Evolutionary conservation across 352 stramenopile species (phyloP).

Genomic region (Phytophthora cactorum): DNA sequence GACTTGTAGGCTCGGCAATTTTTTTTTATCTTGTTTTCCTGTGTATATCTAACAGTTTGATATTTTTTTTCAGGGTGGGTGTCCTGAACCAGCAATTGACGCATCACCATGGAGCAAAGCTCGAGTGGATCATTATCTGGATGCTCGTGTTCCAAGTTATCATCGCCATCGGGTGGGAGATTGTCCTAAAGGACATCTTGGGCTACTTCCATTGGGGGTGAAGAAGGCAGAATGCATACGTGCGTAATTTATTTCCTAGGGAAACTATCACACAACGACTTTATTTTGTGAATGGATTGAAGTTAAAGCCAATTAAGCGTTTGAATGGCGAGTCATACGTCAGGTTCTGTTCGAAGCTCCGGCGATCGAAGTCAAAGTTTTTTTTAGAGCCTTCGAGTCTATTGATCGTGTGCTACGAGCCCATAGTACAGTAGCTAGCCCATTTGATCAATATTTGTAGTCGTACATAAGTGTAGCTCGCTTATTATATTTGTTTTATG

Average conservation of each 20-base stretch:
- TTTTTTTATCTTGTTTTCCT: not conserved
- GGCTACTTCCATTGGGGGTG: slow-evolving; percentile 62
- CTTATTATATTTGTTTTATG: no score
- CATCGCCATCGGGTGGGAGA: slow-evolving; percentile 85
- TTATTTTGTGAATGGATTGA: no score
- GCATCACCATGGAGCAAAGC: slow-evolving; percentile 85
- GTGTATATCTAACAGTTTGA: slow-evolving; percentile 10
- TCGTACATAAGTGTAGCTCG: no score
- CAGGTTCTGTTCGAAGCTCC: no score
- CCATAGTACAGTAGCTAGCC: no score
- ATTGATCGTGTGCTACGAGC: no score
- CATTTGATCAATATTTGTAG: no score
- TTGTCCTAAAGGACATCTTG: slow-evolving; percentile 82
- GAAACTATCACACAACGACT: no score
- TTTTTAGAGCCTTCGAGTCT: no score
- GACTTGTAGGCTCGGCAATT: slow-evolving; percentile 73
- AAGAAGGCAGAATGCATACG: not conserved
- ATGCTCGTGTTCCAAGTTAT: slow-evolving; percentile 90
- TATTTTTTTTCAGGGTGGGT: slow-evolving; percentile 65
- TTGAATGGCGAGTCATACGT: no score
- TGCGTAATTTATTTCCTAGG: not conserved
- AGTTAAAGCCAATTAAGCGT: no score
- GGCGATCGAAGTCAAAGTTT: no score
- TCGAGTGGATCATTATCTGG: slow-evolving; percentile 96
- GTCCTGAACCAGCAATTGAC: slow-evolving; percentile 92